Conservation (phyloP, 495 filamentous ascomycete genomes). For the Podospora pseudoanserina region DNA sequence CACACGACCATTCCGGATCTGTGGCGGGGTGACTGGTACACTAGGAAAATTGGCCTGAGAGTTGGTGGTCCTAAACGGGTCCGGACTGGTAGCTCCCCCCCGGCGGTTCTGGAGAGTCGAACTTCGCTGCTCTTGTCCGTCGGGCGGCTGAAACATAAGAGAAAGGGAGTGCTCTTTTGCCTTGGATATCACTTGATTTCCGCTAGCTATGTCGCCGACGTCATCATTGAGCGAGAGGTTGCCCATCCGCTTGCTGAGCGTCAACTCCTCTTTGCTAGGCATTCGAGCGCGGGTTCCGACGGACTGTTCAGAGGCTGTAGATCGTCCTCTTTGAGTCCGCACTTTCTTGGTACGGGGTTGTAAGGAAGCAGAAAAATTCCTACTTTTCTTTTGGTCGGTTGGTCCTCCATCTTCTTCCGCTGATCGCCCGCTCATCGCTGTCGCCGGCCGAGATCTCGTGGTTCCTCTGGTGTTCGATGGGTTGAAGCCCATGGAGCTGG, state of each 20-base stretch:
- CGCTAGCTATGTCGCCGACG: slow-evolving; percentile 7
- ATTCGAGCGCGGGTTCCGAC: slow-evolving; percentile 15
- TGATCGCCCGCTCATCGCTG: slow-evolving; percentile 56
- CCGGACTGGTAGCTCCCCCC: slow-evolving; percentile 16
- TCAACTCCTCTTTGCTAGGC: slow-evolving; percentile 28
- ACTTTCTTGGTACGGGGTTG: slow-evolving; percentile 26
- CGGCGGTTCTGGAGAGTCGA: slow-evolving; percentile 8
- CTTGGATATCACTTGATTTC: slow-evolving; percentile 42
- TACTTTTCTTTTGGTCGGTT: slow-evolving; percentile 60
- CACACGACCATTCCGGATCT: slow-evolving; percentile 6
- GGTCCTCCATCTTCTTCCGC: slow-evolving; percentile 31
- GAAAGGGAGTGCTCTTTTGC: slow-evolving; percentile 11
- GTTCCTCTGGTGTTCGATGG: slow-evolving; percentile 39
- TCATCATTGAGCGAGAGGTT: slow-evolving; percentile 33
- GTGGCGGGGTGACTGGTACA: slow-evolving; percentile 21
- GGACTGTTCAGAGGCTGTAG: slow-evolving; percentile 29
- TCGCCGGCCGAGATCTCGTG: slow-evolving; percentile 52
- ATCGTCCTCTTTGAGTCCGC: slow-evolving; percentile 27
- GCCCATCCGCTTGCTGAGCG: slow-evolving; percentile 21
- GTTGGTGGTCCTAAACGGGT: slow-evolving; percentile 13
- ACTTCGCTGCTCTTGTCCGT: slow-evolving; percentile 14
- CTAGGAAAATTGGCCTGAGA: slow-evolving; percentile 10
- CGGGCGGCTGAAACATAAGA: slow-evolving; percentile 15
- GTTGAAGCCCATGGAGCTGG: slow-evolving; percentile 44
- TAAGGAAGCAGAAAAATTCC: slow-evolving; percentile 28